Conservation (phyloP, 148 eudicot species). For the Drosera capensis region DNA sequence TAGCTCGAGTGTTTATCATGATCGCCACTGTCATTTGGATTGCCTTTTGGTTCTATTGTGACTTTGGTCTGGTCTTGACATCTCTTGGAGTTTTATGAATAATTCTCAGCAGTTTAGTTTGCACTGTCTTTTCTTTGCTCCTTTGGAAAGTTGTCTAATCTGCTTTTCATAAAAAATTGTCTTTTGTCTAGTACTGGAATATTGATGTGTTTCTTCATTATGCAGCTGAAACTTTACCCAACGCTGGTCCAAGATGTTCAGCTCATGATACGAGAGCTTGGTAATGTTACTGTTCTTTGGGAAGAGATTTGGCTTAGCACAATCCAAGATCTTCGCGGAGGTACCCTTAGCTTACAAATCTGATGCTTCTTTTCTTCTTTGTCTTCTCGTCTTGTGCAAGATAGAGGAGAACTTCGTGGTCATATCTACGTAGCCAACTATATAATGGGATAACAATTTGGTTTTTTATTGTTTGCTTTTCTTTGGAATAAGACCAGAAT, state of each 20-base stretch:
- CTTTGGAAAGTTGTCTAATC: not conserved
- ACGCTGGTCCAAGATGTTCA: slow-evolving; percentile 79
- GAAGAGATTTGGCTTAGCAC: slow-evolving; percentile 99
- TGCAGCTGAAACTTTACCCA: slow-evolving; percentile 86
- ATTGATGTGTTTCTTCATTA: slow-evolving; percentile 8
- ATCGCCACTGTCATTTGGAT: too few relatives aligned
- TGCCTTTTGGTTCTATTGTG: too few relatives aligned
- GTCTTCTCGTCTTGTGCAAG: not conserved
- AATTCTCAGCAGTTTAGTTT: not conserved
- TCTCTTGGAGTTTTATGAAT: too few relatives aligned
- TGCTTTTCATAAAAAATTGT: not conserved
- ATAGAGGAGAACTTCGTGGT: too few relatives aligned
- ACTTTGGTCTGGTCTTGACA: too few relatives aligned
- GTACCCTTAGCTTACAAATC: slow-evolving; percentile 22
- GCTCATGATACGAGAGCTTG: slow-evolving; percentile 86
- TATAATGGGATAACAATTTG: too few relatives aligned
- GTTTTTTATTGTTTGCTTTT: too few relatives aligned
- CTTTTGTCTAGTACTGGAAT: slow-evolving; percentile 1
- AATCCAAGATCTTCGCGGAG: slow-evolving; percentile 96
- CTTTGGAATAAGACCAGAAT: too few relatives aligned
- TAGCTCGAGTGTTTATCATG: too few relatives aligned
- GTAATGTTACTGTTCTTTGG: slow-evolving; percentile 96
- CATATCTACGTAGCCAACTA: too few relatives aligned
- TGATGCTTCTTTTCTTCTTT: slow-evolving; percentile 7
- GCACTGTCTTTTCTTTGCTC: too few relatives aligned